Base-by-base conservation (phyloP, 169 alveolate species). In the Ichthyophthirius multifiliis region DNA sequence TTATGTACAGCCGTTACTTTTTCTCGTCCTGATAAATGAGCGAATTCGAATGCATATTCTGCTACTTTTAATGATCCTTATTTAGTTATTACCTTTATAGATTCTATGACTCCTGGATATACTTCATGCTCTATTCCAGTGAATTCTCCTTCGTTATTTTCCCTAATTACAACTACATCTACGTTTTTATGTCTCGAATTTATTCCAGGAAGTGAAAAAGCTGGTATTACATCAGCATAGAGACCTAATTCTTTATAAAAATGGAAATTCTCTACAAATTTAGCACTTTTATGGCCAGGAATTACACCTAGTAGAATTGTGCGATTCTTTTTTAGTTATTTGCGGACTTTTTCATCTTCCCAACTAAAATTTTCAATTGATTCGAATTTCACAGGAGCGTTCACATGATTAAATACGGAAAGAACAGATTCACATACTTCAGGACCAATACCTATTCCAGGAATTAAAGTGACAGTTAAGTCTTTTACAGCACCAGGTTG, bases 391-490 rank as follows among this genome's bases (percentile, higher is more conserved):
- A 86, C 46, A 18, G 92, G 92, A 39, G 67, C 89, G 37, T 86
- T 76, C 4, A 76, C 47, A 62, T 81, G 82, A 23, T 39, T 20
- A 32, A 86, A 81, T 0, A 86, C 84, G 30, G 63, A 67, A 16
- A 30, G 41, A 13, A 76, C 87, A 16, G 87, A 32, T 15, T 48
- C 83, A 32, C 32, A 5, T 43, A 81, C 30, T 73, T 76, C 86
- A 16, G 94, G 94, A 23, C 94, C 91, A 30, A 89, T 85, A 15
- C 94, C 94, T 45, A 74, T 83, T 41, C 94, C 94, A 39, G 91
- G 90, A 44, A 89, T 85, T 5, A 89, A 43, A 9, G 94, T 79
- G 3, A 79, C 87, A 16, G 74, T 76, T 55, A 82, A 43, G 37
- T 79, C 41, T 13, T 31, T 67, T n/a, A 87, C 83, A 9, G 82